Percentiles rank a stretch among this genome's conserved stretches.
These are phyloP conservation scores for Dictyostelium purpureum DNA, from an alignment of 78 protist species.

Conservation along the genomic window DNA sequence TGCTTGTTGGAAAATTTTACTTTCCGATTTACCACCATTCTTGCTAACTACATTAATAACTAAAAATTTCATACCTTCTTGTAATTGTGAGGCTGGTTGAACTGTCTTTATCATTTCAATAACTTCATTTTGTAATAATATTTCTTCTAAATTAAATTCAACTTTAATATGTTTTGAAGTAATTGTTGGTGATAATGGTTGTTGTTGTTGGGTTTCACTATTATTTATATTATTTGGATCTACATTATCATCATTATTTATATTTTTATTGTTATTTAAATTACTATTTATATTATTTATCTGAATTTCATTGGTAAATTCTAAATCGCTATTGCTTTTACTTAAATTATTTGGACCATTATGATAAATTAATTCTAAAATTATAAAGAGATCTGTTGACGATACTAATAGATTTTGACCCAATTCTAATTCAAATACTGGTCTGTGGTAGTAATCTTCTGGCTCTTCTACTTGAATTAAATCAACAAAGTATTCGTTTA, in stretches of 20 bases:
- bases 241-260: neutral
- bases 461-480: conserved; percentile 36
- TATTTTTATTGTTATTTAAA: neutral
- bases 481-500: conserved; percentile 43
- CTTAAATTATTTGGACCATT: conserved; percentile 28
- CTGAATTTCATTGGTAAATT: neutral
- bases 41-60: conserved; percentile 45
- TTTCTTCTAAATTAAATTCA: neutral
- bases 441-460: conserved; percentile 50
- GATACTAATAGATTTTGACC: conserved; percentile 66
- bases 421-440: conserved; percentile 59
- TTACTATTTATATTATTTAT: neutral
- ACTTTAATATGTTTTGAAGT: no score
- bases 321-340: neutral
- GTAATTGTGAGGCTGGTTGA: conserved; percentile 55
- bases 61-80: conserved; percentile 68
- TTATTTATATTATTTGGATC: neutral
- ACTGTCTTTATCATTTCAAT: conserved; percentile 65
- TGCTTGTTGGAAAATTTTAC: neutral
- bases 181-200: neutral
- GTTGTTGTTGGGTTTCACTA: neutral
- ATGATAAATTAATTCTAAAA: conserved; percentile 54
- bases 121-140: conserved; percentile 19
- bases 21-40: neutral
- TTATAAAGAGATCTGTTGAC: conserved; percentile 49